These are phyloP conservation scores for Solanum habrochaites DNA, from an alignment of 257 asterid species.

Conservation along the genomic window DNA sequence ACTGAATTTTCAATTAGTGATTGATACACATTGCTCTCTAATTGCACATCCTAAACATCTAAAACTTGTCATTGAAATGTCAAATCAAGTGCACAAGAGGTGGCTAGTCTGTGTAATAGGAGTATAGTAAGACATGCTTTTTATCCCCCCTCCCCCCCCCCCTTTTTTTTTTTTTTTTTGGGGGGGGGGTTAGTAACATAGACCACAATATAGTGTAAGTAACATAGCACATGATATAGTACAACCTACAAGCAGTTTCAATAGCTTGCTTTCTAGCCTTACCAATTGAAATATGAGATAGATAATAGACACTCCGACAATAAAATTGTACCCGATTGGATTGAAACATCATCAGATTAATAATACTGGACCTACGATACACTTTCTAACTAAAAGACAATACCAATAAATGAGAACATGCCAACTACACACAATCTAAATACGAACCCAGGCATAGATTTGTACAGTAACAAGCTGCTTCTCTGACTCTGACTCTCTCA, in stretches of 20 bases:
- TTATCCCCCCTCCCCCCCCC: background rate
- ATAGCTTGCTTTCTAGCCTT: background rate
- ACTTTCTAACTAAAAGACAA: background rate
- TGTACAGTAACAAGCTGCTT: conserved; percentile 55
- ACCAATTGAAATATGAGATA: background rate
- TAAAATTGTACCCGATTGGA: background rate
- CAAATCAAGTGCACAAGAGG: background rate
- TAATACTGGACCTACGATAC: background rate
- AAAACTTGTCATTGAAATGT: background rate
- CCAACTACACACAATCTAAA: background rate
- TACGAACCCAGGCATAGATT: conserved; percentile 62
- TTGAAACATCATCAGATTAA: background rate
- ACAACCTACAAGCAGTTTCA: background rate
- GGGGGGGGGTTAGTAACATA: background rate
- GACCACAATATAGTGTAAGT: background rate
- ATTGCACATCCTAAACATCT: background rate
- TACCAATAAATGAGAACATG: background rate
- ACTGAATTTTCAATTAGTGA: background rate
- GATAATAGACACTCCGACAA: background rate
- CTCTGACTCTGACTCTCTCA: conserved; percentile 61
- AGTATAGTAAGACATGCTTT: background rate
- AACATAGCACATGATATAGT: background rate
- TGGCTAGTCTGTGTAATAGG: background rate
- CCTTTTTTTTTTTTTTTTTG: background rate
- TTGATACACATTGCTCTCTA: background rate